Conservation (phyloP, 805 yeast species). For the Saturnispora sekii region DNA sequence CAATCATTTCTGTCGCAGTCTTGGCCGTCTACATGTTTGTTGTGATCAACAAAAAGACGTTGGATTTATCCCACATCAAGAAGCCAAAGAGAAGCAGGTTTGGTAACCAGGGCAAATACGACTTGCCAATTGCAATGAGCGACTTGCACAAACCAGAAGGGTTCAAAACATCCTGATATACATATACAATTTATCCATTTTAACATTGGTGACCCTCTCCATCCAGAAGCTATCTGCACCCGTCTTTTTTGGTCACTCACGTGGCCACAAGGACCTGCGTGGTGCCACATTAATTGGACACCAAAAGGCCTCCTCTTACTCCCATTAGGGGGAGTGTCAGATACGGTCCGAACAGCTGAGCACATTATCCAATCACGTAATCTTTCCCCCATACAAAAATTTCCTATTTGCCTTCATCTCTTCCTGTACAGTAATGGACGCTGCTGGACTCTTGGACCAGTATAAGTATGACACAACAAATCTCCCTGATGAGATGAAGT, state of each 20-base stretch:
- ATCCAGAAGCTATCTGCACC: not conserved
- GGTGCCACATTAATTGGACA: slow-evolving; percentile 6
- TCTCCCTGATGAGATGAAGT: slow-evolving; percentile 79
- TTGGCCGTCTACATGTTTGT: slow-evolving; percentile 59
- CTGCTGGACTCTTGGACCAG: slow-evolving; percentile 74
- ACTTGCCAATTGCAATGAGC: slow-evolving; percentile 21
- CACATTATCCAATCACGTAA: not conserved
- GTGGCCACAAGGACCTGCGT: not conserved
- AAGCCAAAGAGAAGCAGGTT: slow-evolving; percentile 28
- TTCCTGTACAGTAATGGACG: slow-evolving; percentile 50
- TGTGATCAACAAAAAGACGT: slow-evolving; percentile 42
- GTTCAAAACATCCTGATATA: slow-evolving; percentile 13
- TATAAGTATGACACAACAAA: slow-evolving; percentile 58
- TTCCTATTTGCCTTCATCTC: too few relatives aligned
- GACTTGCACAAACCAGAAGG: slow-evolving; percentile 21
- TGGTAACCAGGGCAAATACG: slow-evolving; percentile 25
- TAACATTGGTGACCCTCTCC: not conserved
- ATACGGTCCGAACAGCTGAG: slow-evolving; percentile 12
- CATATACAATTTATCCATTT: not conserved
- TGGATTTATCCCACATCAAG: slow-evolving; percentile 40
- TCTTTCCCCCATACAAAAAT: not conserved
- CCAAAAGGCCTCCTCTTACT: slow-evolving; percentile 3
- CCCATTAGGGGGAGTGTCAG: slow-evolving; percentile 6
- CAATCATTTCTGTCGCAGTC: slow-evolving; percentile 49
- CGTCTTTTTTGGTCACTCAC: not conserved